Evolutionary conservation across 768 basidiomycete genomes (phyloP).

Genomic region (Cystofilobasidium macerans): DNA sequence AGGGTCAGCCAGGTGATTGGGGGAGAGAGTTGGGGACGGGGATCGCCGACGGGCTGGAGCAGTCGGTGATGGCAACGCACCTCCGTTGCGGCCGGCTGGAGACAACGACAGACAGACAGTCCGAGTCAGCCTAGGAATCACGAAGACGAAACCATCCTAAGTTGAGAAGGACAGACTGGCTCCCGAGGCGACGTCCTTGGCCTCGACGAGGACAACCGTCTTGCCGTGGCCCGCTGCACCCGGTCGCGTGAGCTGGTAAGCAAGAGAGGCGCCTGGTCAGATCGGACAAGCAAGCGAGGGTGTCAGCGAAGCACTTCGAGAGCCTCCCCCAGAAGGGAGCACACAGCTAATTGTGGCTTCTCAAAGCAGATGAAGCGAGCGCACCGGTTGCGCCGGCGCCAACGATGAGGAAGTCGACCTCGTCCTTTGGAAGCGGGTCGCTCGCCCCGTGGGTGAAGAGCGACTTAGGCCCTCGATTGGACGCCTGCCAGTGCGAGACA

Average conservation of each 20-base stretch:
- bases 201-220: slow-evolving; percentile 19
- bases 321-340: not conserved
- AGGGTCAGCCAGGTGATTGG: not conserved
- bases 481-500: slow-evolving; percentile 26
- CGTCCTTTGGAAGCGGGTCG: slow-evolving; percentile 1
- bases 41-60: not conserved
- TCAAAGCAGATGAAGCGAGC: too few relatives aligned
- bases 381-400: slow-evolving; percentile 20
- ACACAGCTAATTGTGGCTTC: not conserved
- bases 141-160: too few relatives aligned
- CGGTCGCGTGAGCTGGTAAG: slow-evolving; percentile 23
- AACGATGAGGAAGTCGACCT: slow-evolving; percentile 19
- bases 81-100: slow-evolving; percentile 1
- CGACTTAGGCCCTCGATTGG: slow-evolving; percentile 13
- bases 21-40: too few relatives aligned
- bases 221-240: slow-evolving; percentile 22
- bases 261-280: slow-evolving; percentile 13
- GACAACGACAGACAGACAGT: not conserved
- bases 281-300: too few relatives aligned
- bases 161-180: slow-evolving; percentile 22
- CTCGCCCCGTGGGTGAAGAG: slow-evolving; percentile 14
- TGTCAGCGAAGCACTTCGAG: too few relatives aligned
- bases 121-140: too few relatives aligned
- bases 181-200: slow-evolving; percentile 25
- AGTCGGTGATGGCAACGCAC: not conserved